Evolutionary conservation across 106 monocot genomes (phyloP), one percentile per base, ranked within the genome.

Genomic region (Phalaenopsis aphrodite): DNA sequence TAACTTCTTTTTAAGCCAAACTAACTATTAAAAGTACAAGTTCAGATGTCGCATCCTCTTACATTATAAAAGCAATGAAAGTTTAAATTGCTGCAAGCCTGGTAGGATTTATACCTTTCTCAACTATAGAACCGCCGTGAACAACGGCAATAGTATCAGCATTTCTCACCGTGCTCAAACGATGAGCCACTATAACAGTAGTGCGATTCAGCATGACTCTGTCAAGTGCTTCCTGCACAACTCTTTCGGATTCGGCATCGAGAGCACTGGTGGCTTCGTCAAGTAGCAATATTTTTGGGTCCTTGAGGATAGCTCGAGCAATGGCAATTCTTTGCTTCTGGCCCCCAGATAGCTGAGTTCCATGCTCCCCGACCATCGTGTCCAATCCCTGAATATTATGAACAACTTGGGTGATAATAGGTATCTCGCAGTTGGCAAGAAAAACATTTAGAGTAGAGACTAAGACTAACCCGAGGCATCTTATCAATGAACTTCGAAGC

Each of bases 151-250:
- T 88, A 15, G 78, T 83, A 41, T 91, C 84, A 77, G 91, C 88
- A 83, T 86, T 84, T 75, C 83, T 82, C 38, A 91, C 83, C 1
- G 91, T 91, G 56, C 84, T 91, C 30, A 91, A 48, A 1, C 91
- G 88, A 79, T 91, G 91, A 78, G 91, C 91, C 71, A 91, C 88
- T 56, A 91, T 78, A 45, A 91, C 84, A 4, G 91, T 91, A 15
- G 91, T 91, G 76, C 86, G 82, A 41, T 91, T 88, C 17, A 49
- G 82, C 88, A 86, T 88, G 79, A 91, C 72, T 71, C 88, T 82
- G 46, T 88, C 86, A 56, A 91, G 83, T 37, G 91, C 91, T 41
- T 91, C 91, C 80, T 91, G 88, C 19, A 91, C 91, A 61, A 91
- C 78, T 41, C 81, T 42, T 56, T 91, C 91, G 8, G 91, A 91